Evolutionary conservation across 495 filamentous ascomycete species (phyloP).

Genomic region (Aspergillus coremiiformis): DNA sequence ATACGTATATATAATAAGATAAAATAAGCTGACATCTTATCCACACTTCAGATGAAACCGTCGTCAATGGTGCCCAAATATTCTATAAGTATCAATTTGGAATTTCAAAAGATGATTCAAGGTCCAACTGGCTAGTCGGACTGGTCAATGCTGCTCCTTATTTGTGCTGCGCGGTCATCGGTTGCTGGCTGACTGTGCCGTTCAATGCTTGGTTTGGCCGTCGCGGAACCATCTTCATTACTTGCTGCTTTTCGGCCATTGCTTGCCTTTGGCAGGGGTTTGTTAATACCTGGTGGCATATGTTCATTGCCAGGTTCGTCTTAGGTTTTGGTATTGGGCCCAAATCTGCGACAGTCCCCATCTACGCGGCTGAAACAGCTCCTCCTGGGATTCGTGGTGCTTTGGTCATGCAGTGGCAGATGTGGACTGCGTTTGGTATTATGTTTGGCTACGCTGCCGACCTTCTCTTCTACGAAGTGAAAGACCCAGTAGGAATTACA

Average conservation of each 20-base stretch:
- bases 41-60: conserved; percentile 57
- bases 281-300: conserved; percentile 64
- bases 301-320: conserved; percentile 65
- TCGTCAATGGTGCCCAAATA: conserved; percentile 71
- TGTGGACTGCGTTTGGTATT: conserved; percentile 82
- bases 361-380: conserved; percentile 71
- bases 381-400: conserved; percentile 70
- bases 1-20: background rate
- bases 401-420: conserved; percentile 78
- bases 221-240: conserved; percentile 76
- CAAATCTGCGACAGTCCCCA: conserved; percentile 71
- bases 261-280: conserved; percentile 73
- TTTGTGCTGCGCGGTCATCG: conserved; percentile 65
- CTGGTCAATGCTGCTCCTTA: conserved; percentile 58
- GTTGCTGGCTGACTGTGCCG: conserved; percentile 78
- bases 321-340: conserved; percentile 74
- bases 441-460: conserved; percentile 71
- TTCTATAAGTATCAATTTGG: conserved; percentile 63
- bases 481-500: conserved; percentile 39
- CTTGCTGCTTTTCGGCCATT: conserved; percentile 55
- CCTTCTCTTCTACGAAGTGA: conserved; percentile 62
- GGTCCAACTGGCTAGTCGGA: conserved; percentile 48
- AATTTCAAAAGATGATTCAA: conserved; percentile 8
- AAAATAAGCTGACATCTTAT: background rate
- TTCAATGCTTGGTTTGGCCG: conserved; percentile 74